Base-by-base conservation (phyloP, 176 grass and related monocot genomes). In the Luzula sylvatica region DNA sequence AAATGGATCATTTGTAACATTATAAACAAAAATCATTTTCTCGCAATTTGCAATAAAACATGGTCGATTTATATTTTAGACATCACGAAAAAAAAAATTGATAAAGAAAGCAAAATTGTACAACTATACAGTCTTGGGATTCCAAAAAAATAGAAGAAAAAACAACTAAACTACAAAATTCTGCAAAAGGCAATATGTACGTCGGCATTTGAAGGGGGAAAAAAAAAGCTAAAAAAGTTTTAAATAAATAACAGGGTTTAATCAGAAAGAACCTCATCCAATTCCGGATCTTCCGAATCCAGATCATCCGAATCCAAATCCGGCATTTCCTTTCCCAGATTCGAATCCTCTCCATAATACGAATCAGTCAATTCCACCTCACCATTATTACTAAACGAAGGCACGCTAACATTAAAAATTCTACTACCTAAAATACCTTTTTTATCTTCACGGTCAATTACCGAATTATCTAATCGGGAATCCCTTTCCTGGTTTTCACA, bases 401-500 rank as follows among this genome's bases (percentile, higher is more conserved):
- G 58, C 14, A 62, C 60, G 30, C 60, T 64, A 45, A 61, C 39
- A n/a, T n/a, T n/a, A n/a, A 35, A 9, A 35, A 35, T 35, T 35
- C 30, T 35, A 35, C 30, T 35, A 22, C 24, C 42, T 64, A 24
- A 29, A 29, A 5, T 32, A 8, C 12, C 29, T 20, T 27, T 45
- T 45, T 64, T 49, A 50, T 45, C 16, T 9, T 28, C 42, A 41
- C 47, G 43, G 42, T 24, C 29, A 64, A 64, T 50, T 32, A 17
- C 44, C 42, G 57, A 25, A 22, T 5, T 23, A 64, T 46, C 43
- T 50, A 19, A 5, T 47, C 60, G 26, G n/a, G 26, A 20, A 48
- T 49, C 16, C 47, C 17, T 29, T 17, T 35, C 43, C 3, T 13
- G 20, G 44, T 73, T 77, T 72, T 66, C 79, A 39, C 83, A 95